Conservation (phyloP, 768 basidiomycete genomes). For the Trametes punicea region DNA sequence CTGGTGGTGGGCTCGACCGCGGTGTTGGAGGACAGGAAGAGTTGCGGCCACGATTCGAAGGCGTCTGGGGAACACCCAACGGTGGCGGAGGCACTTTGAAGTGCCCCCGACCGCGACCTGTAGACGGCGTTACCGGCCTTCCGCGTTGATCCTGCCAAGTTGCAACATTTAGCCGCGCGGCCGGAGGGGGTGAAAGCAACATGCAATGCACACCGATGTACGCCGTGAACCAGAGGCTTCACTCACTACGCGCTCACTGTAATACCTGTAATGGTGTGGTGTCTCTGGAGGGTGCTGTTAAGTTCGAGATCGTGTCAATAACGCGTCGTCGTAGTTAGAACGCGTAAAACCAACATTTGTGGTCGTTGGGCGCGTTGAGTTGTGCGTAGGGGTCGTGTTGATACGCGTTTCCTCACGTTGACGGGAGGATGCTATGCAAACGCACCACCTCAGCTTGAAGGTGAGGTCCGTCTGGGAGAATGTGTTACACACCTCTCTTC, state of each 20-base stretch:
- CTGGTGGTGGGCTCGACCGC: conserved; percentile 55
- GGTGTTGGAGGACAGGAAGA: conserved; percentile 55
- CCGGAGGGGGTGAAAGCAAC: background rate
- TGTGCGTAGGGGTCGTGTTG: conserved; percentile 1
- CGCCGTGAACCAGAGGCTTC: conserved; percentile 23
- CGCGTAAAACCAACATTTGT: conserved; percentile 43
- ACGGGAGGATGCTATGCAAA: conserved; percentile 22
- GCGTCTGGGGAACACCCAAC: conserved; percentile 16
- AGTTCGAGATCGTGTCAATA: background rate
- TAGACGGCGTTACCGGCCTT: conserved; percentile 9
- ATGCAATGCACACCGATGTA: conserved; percentile 16
- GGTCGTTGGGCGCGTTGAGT: conserved; percentile 11
- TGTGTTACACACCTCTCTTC: conserved; percentile 44
- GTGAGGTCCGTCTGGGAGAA: background rate
- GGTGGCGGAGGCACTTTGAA: conserved; percentile 20
- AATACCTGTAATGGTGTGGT: conserved; percentile 30
- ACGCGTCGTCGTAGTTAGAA: conserved; percentile 30
- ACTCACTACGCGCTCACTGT: conserved; percentile 28
- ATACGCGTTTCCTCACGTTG: conserved; percentile 26
- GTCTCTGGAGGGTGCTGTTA: conserved; percentile 22
- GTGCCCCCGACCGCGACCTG: conserved; percentile 10
- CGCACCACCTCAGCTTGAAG: background rate
- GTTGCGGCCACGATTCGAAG: conserved; percentile 30
- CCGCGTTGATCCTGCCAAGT: conserved; percentile 9
- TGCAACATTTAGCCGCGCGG: background rate